Evolutionary conservation across 768 basidiomycete genomes (phyloP).

Genomic region (Suillus weaverae): DNA sequence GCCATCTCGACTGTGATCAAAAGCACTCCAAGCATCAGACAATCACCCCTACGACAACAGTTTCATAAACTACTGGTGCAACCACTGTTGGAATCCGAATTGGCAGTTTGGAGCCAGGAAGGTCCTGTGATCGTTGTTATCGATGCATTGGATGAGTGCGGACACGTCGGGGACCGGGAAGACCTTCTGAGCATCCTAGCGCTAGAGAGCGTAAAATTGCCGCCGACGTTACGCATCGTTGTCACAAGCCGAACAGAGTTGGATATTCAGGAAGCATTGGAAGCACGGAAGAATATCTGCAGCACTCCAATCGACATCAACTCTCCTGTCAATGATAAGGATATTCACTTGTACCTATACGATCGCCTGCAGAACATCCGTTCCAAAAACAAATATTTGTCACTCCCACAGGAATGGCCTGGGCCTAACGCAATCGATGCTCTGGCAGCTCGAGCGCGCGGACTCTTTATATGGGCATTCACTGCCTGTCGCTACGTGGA

Average conservation of each 20-base stretch:
- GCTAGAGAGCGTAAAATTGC: conserved; percentile 19
- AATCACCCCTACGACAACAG: conserved; percentile 30
- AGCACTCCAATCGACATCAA: conserved; percentile 27
- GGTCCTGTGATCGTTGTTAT: conserved; percentile 35
- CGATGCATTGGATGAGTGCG: conserved; percentile 38
- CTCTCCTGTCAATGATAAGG: conserved; percentile 24
- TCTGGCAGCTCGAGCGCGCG: conserved; percentile 29
- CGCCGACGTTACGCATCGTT: conserved; percentile 30
- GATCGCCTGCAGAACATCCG: conserved; percentile 28
- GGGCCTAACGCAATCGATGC: conserved; percentile 19
- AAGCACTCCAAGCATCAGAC: conserved; percentile 28
- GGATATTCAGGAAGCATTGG: conserved; percentile 24
- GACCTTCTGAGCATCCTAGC: conserved; percentile 31
- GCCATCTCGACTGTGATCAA: conserved; percentile 27
- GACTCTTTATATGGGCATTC: conserved; percentile 34
- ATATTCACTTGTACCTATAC: conserved; percentile 27
- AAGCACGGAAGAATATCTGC: conserved; percentile 12
- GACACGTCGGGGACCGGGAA: conserved; percentile 20
- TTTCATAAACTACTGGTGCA: conserved; percentile 36
- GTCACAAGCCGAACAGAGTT: conserved; percentile 35
- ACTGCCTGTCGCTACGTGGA: conserved; percentile 34
- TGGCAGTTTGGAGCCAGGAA: conserved; percentile 17
- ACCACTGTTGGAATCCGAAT: conserved; percentile 22
- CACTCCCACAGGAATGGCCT: conserved; percentile 31
- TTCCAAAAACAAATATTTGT: conserved; percentile 26